phyloP scores from a whole-genome alignment of 2,329 filamentous ascomycete species.

The Laburnicola sp. region DNA sequence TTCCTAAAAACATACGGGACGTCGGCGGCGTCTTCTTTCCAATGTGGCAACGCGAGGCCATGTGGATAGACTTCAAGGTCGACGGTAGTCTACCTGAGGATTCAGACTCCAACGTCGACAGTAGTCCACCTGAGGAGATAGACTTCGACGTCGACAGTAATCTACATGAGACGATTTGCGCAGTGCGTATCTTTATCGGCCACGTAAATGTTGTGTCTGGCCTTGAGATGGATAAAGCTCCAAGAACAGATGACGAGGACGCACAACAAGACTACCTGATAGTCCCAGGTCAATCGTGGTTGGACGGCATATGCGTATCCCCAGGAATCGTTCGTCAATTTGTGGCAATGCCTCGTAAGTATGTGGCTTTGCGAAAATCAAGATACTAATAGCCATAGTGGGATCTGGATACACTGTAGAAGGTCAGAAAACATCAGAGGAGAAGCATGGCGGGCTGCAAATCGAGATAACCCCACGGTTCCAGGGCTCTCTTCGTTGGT shows the following conservation, averaged over 20 bases:
- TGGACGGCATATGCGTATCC: constrained; percentile 45
- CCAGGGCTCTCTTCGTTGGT: background rate
- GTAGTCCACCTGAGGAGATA: background rate
- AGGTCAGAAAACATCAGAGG: constrained; percentile 49
- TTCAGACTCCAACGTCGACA: too few relatives aligned
- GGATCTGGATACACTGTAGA: constrained; percentile 51
- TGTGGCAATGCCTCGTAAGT: constrained; percentile 47
- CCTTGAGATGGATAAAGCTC: constrained; percentile 5
- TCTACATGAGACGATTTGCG: constrained; percentile 24
- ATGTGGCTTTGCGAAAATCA: background rate
- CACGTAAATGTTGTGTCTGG: constrained; percentile 49
- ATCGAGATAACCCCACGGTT: constrained; percentile 46
- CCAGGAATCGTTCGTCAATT: constrained; percentile 50
- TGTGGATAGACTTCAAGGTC: constrained; percentile 40
- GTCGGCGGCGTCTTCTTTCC: constrained; percentile 52
- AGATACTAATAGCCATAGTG: background rate
- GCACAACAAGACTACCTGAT: constrained; percentile 48
- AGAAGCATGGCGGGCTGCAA: constrained; percentile 47
- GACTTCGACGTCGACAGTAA: constrained; percentile 22
- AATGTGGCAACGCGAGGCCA: constrained; percentile 51
- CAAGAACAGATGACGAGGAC: background rate
- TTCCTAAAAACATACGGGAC: constrained; percentile 42
- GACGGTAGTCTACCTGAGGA: too few relatives aligned
- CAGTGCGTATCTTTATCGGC: constrained; percentile 45
- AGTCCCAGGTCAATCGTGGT: constrained; percentile 42